These are phyloP conservation scores for Metarhizium brunneum DNA, from an alignment of 2,329 filamentous ascomycete species.

Conservation along the genomic window DNA sequence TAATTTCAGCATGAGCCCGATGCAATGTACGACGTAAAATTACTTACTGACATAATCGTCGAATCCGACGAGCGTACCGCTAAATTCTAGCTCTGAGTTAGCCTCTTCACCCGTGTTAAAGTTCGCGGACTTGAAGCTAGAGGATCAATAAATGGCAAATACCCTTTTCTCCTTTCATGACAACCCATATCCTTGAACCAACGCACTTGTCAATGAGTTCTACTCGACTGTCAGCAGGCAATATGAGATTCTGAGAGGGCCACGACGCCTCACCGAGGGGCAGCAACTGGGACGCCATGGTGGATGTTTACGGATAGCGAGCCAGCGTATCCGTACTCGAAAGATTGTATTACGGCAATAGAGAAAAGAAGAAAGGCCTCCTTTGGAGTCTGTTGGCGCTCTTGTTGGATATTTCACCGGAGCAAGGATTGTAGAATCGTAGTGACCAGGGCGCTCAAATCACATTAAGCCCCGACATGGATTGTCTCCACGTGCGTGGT, in stretches of 20 bases:
- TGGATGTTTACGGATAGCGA: slow-evolving; percentile 10
- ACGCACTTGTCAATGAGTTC: slow-evolving; percentile 99
- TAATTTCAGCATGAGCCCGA: neutral
- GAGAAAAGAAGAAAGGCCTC: neutral
- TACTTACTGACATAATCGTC: slow-evolving; percentile 99
- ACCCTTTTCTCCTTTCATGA: slow-evolving; percentile 99
- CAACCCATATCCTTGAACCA: slow-evolving; percentile 93
- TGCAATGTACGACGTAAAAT: neutral
- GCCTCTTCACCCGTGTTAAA: neutral
- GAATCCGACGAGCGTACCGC: slow-evolving; percentile 86
- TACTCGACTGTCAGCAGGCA: slow-evolving; percentile 25
- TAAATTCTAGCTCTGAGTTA: slow-evolving; percentile 61
- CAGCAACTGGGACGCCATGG: slow-evolving; percentile 65
- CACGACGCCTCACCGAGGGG: slow-evolving; percentile 48
- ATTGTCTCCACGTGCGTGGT: neutral
- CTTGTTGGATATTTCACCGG: neutral
- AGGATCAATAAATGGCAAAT: neutral
- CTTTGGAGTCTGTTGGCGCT: neutral
- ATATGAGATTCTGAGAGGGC: neutral
- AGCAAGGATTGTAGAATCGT: neutral
- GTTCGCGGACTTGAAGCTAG: neutral
- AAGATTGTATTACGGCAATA: neutral
- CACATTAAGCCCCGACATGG: neutral
- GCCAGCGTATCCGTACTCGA: neutral
- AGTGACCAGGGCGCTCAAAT: neutral